Evolutionary conservation across 2,329 filamentous ascomycete species (phyloP), one percentile per base, ranked within the genome.

Genomic region (Cryphonectria radicalis): DNA sequence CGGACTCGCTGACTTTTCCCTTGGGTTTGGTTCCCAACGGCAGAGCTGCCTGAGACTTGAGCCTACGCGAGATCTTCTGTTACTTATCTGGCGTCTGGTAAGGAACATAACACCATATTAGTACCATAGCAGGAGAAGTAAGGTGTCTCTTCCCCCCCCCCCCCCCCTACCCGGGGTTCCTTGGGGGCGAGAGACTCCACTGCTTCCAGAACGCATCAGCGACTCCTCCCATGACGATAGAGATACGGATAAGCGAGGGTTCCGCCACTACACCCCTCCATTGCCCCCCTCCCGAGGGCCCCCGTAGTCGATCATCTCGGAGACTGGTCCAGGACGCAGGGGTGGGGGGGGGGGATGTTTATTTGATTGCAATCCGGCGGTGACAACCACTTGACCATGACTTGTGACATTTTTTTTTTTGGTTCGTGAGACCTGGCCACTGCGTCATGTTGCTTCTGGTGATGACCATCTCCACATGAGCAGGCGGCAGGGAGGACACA

Each of bases 361-460:
- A 4, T 59, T 59, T 7, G 55, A 28, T 32, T 32, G 55, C 55
- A 17, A 28, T 14, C 53, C n/a, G 22, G 53, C 53, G 53, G 28
- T 32, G 55, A 59, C 55, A 59, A 32, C 55, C 55, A 59, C 55
- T 32, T 32, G 14, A 19, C 14, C 28, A 7, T 59, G 14, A 17
- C 28, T 19, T 59, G 25, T 59, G 25, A 59, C 53, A 28, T n/a
- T n/a, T 57, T n/a, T 10, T 37, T 43, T 4, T 35, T 13, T 32
- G 40, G 40, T 50, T 46, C 63, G 42, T 65, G n/a, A 28, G 42
- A 65, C 40, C 63, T 28, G 57, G 25, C 19, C 66, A 28, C 42
- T 13, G 22, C 46, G 46, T 19, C 46, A 50, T 19, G 22, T 67
- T 67, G 63, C 63, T 67, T 70, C 32, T 70, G 68, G 35, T 37